Evolutionary conservation across 805 yeast species (phyloP), one percentile per base, ranked within the genome.

Genomic region (Starmera amethionina): DNA sequence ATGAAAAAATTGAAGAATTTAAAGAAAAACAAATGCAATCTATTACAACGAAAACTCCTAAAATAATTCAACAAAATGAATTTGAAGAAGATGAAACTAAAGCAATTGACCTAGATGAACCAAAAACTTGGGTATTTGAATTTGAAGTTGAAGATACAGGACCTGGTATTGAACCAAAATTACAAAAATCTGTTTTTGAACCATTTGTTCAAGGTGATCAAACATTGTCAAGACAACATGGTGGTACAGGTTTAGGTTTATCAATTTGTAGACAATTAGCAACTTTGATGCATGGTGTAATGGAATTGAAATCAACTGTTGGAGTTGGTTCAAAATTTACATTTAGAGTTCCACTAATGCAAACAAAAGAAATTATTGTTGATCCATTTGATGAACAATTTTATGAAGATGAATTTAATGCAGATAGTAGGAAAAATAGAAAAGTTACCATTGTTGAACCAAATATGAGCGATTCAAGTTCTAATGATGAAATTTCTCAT

Each of bases 181-280:
- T 88, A 40, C 96, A 85, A 53, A 78, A 78, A 35, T 77, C 82
- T 45, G 94, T 90, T 1, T 90, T 90, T 59, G 97, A 93, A 53
- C 97, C 97, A 1, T 90, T 90, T 65, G 88, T 89, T 15, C 98
- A 90, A 63, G 98, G 97, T 40, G 97, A 90, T 55, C 96, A 88
- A 59, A 87, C 96, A 0, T 67, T 87, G 25, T 84, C 95, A 5
- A 72, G 95, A 54, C 85, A 89, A 42, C 81, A 83, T 55, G 97
- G 97, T 43, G 98, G 98, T 49, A 93, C 97, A 0, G 98, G 97
- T 2, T 67, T 90, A 37, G 98, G 98, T 1, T 70, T 90, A 35
- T 73, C 81, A 1, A 90, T 90, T 53, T 93, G 97, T 62, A 70
- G 86, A 43, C 97, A 90, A 60, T 72, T 93, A 44, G 96, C 96